Conservation (phyloP, 768 basidiomycete species). For the Trametes punicea region DNA sequence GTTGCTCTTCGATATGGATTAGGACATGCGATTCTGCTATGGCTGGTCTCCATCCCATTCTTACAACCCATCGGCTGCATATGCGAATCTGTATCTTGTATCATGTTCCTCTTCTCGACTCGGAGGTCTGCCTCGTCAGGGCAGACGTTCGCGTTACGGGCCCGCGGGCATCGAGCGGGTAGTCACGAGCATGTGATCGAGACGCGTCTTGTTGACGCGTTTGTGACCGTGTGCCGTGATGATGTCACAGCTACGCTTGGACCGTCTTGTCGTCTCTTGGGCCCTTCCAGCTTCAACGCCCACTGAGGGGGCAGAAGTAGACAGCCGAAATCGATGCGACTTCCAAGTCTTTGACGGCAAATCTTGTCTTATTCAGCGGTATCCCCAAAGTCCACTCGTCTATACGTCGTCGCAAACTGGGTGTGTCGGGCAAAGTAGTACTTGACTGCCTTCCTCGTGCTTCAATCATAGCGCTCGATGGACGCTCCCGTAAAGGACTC, state of each 20-base stretch:
- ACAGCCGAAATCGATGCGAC: too few relatives aligned
- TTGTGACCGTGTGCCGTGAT: not conserved
- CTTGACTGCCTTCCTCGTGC: not conserved
- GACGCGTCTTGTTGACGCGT: conserved; percentile 4
- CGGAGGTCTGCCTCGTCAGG: too few relatives aligned
- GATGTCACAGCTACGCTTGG: not conserved
- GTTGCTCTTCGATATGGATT: conserved; percentile 62
- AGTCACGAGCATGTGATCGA: conserved; percentile 4
- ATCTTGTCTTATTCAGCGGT: too few relatives aligned
- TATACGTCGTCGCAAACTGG: too few relatives aligned
- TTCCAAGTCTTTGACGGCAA: too few relatives aligned
- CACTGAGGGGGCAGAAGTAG: too few relatives aligned
- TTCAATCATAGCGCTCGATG: conserved; percentile 4
- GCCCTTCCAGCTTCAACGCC: not conserved
- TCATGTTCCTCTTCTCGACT: too few relatives aligned
- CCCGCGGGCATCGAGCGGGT: not conserved
- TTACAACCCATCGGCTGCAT: not conserved
- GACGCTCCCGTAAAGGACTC: not conserved
- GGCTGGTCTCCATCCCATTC: not conserved
- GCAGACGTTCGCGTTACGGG: too few relatives aligned
- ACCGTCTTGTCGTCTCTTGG: not conserved
- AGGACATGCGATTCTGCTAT: not conserved
- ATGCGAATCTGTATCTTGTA: not conserved
- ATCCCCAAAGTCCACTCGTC: too few relatives aligned
- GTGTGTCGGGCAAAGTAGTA: not conserved